A percentile compares a stretch with the other conserved stretches of the same genome.
Evolutionary conservation across 2,329 filamentous ascomycete genomes (phyloP).

Genomic region (Fusarium chuoi): DNA sequence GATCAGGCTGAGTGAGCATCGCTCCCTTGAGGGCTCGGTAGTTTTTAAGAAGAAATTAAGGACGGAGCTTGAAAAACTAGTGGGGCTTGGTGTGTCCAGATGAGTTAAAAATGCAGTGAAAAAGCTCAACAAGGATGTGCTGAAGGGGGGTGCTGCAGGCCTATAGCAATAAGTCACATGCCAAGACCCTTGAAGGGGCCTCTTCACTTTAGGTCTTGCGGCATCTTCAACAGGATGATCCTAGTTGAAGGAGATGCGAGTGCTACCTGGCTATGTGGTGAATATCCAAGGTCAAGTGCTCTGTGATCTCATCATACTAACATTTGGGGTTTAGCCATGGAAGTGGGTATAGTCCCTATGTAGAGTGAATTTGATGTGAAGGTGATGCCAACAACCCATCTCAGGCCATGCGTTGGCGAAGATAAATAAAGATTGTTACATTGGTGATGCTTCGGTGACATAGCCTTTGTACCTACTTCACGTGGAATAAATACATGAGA

Average conservation of each 20-base stretch:
- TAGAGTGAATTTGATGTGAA: not conserved
- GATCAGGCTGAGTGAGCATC: fast-evolving
- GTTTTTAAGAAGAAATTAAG: too few relatives aligned
- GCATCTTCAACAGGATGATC: too few relatives aligned
- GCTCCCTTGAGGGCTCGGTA: not conserved
- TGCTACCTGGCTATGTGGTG: too few relatives aligned
- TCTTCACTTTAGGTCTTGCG: too few relatives aligned
- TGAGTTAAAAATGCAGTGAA: not conserved
- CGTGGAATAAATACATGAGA: not conserved
- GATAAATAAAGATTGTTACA: not conserved
- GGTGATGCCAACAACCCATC: not conserved
- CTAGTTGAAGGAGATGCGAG: too few relatives aligned
- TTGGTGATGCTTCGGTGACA: not conserved
- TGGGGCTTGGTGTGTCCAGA: not conserved
- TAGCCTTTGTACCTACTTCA: not conserved
- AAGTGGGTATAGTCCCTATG: not conserved
- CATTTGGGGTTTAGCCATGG: too few relatives aligned
- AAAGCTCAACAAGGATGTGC: not conserved
- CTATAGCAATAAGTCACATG: too few relatives aligned
- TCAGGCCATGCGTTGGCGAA: not conserved
- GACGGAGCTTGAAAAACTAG: too few relatives aligned
- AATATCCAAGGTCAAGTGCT: not conserved
- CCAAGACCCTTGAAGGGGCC: too few relatives aligned
- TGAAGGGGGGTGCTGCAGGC: too few relatives aligned
- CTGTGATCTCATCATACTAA: not conserved